Evolutionary conservation across 441 rosid species (phyloP).

Genomic region (Eutrema salsugineum): DNA sequence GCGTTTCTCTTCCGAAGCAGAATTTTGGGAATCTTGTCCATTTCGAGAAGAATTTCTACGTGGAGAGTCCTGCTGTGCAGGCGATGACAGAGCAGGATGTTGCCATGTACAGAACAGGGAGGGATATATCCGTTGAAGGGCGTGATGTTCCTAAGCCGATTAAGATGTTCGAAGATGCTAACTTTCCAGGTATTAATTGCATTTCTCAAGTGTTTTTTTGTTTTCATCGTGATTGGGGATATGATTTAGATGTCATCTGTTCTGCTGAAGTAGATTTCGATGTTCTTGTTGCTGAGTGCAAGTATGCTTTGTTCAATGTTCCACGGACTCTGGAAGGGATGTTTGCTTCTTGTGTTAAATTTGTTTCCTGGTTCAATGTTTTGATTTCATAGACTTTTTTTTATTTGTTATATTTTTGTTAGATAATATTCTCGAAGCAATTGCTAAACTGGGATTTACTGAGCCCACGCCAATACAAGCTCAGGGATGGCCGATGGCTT

Average conservation of each 20-base stretch:
- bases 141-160: slow-evolving; percentile 85
- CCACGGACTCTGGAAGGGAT: neutral
- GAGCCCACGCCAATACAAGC: slow-evolving; percentile 98
- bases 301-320: neutral
- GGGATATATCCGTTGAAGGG: slow-evolving; percentile 85
- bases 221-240: neutral
- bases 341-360: neutral
- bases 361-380: neutral
- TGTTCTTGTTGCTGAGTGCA: neutral
- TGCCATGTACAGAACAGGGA: slow-evolving; percentile 48
- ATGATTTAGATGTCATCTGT: neutral
- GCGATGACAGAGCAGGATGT: slow-evolving; percentile 79
- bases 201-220: neutral
- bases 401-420: slow-evolving; percentile 9
- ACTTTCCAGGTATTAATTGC: slow-evolving; percentile 66
- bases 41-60: slow-evolving; percentile 86
- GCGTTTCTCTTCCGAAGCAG: slow-evolving; percentile 66
- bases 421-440: slow-evolving; percentile 85
- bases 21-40: slow-evolving; percentile 79
- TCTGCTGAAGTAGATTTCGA: neutral
- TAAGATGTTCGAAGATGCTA: slow-evolving; percentile 75
- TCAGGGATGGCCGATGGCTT: slow-evolving; percentile 99
- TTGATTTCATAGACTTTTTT: neutral
- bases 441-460: slow-evolving; percentile 79
- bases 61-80: slow-evolving; percentile 59